Percentiles rank a stretch among this genome's conserved stretches.
Conservation (phyloP, 108 stramenopile species). For the Cyclotella cryptica region DNA sequence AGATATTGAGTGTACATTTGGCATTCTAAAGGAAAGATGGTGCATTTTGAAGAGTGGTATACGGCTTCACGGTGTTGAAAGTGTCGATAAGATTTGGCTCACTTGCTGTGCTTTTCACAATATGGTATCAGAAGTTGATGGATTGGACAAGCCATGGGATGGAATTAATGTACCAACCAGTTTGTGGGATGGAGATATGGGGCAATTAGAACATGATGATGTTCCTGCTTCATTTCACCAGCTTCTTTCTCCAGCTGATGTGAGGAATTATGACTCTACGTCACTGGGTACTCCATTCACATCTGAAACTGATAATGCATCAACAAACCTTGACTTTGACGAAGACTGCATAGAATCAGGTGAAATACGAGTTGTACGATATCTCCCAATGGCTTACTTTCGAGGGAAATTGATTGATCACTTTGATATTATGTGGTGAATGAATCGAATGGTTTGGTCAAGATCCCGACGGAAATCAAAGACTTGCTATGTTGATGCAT, state of each 20-base stretch:
- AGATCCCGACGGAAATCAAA: not conserved
- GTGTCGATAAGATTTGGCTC: slow-evolving; percentile 31
- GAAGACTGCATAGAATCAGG: no score
- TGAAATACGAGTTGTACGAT: no score
- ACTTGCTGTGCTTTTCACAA: slow-evolving; percentile 59
- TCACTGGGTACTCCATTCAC: no score
- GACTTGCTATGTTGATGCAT: not conserved
- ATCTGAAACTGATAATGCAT: no score
- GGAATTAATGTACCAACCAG: slow-evolving; percentile 11
- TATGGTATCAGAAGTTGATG: slow-evolving; percentile 51
- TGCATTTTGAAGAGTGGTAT: slow-evolving; percentile 31
- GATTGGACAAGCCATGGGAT: slow-evolving; percentile 37
- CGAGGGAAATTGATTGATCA: no score
- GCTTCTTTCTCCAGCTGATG: not conserved
- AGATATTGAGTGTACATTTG: slow-evolving; percentile 20
- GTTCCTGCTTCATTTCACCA: not conserved
- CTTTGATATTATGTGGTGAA: slow-evolving; percentile 9
- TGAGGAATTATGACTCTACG: slow-evolving; percentile 1
- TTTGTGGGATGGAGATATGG: slow-evolving; percentile 5
- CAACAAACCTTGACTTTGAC: not conserved
- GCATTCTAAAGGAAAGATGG: slow-evolving; percentile 21
- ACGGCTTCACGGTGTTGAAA: slow-evolving; percentile 22
- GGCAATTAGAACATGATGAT: slow-evolving; percentile 3
- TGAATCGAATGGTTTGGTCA: slow-evolving; percentile 11
- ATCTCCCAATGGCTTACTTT: no score